Percentiles rank a stretch among this genome's conserved stretches.
These are phyloP conservation scores for Aspergillus hiratsukae DNA, from an alignment of 2,329 filamentous ascomycete genomes.

Conservation along the genomic window DNA sequence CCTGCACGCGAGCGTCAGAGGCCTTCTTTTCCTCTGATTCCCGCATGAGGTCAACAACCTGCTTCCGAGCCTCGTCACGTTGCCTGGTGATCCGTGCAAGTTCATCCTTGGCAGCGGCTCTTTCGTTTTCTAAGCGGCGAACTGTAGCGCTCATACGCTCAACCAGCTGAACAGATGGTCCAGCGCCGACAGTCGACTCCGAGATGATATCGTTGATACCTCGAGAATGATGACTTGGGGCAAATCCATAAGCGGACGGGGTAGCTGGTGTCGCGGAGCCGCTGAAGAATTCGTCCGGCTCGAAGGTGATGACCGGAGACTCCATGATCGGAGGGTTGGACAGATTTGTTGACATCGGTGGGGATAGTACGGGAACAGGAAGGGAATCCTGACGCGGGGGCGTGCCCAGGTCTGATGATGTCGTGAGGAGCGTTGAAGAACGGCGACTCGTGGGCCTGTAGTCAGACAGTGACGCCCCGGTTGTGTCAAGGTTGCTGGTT, in stretches of 20 bases:
- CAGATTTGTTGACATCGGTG: conserved; percentile 22
- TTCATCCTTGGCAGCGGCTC: conserved; percentile 84
- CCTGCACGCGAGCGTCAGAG: conserved; percentile 56
- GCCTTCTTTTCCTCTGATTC: conserved; percentile 69
- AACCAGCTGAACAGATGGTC: conserved; percentile 89
- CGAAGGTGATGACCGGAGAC: conserved; percentile 40
- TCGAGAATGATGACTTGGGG: conserved; percentile 42
- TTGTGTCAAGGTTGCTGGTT: conserved; percentile 30
- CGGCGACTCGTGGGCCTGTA: conserved; percentile 39
- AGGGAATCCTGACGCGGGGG: conserved; percentile 47
- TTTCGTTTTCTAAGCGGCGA: conserved; percentile 84
- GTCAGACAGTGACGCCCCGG: conserved; percentile 35
- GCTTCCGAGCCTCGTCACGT: conserved; percentile 82
- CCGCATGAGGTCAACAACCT: conserved; percentile 86
- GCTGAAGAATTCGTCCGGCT: conserved; percentile 45
- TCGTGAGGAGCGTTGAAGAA: conserved; percentile 34
- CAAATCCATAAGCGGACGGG: conserved; percentile 36
- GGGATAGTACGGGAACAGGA: conserved; percentile 26
- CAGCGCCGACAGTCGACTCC: conserved; percentile 82
- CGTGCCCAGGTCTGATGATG: conserved; percentile 34
- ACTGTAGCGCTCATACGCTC: conserved; percentile 95
- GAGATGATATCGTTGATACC: conserved; percentile 81
- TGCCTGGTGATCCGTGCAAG: conserved; percentile 74
- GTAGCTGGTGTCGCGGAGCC: conserved; percentile 29
- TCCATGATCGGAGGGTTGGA: conserved; percentile 23